A percentile compares a stretch with the other conserved stretches of the same genome.
These are phyloP conservation scores for Penicillium psychrofluorescens DNA, from an alignment of 495 filamentous ascomycete species.

Conservation along the genomic window DNA sequence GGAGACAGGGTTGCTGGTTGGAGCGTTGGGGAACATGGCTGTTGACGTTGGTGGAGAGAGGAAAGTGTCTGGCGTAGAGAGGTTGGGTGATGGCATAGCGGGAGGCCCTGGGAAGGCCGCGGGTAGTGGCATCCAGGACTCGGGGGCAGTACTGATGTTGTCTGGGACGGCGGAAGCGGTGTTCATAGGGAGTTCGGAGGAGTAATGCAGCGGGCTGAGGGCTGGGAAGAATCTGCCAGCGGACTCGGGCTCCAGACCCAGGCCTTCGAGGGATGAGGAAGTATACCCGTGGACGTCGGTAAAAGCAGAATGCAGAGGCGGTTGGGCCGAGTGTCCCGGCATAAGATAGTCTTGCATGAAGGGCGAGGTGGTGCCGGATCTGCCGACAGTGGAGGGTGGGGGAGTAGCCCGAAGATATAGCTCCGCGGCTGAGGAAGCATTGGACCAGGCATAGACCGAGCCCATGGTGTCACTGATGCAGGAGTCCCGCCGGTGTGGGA, in stretches of 20 bases:
- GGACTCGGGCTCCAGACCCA: constrained; percentile 15
- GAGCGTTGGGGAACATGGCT: not conserved
- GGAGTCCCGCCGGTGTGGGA: constrained; percentile 11
- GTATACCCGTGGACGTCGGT: constrained; percentile 1
- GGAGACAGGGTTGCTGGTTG: not conserved
- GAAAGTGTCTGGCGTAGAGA: constrained; percentile 4
- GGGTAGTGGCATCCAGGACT: constrained; percentile 10
- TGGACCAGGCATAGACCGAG: constrained; percentile 18
- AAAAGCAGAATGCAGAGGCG: too few relatives aligned
- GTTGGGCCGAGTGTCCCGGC: too few relatives aligned
- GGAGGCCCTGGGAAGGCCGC: not conserved
- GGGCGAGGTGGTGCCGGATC: constrained; percentile 4
- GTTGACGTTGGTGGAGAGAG: constrained; percentile 9
- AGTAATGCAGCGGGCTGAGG: too few relatives aligned
- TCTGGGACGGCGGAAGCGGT: constrained; percentile 7
- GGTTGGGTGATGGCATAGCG: not conserved
- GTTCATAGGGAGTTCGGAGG: constrained; percentile 3
- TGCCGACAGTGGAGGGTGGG: not conserved
- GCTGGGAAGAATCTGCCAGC: not conserved
- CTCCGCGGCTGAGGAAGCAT: constrained; percentile 10
- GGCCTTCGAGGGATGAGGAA: constrained; percentile 7
- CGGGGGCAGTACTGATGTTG: constrained; percentile 1
- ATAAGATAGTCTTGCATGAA: constrained; percentile 12
- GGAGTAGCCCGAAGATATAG: constrained; percentile 3
- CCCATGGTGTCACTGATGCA: constrained; percentile 9